Conservation (phyloP, 140 eudicot genomes). For the Anethum foeniculum region DNA sequence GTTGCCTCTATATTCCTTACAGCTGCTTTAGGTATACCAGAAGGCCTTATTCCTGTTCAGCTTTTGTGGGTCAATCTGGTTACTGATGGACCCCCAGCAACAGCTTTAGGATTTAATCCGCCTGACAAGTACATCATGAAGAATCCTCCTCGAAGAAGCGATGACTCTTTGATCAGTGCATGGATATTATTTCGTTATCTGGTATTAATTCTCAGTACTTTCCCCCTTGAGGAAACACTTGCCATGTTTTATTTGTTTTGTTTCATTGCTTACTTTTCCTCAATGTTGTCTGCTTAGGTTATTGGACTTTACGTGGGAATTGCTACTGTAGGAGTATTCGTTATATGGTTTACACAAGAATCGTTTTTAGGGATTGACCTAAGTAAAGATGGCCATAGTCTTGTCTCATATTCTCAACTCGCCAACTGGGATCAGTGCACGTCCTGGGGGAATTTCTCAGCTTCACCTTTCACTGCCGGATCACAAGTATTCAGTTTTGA, state of each 20-base stretch:
- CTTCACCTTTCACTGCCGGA: slow-evolving; percentile 60
- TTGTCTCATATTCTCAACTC: slow-evolving; percentile 74
- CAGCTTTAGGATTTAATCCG: slow-evolving; percentile 89
- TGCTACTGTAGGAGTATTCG: slow-evolving; percentile 79
- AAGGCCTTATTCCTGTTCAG: slow-evolving; percentile 87
- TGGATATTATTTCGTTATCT: slow-evolving; percentile 83
- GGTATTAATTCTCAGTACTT: slow-evolving; percentile 25
- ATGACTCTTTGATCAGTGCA: slow-evolving; percentile 68
- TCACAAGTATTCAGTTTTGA: slow-evolving; percentile 37
- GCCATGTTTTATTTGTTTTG: not conserved
- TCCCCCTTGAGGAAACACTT: not conserved
- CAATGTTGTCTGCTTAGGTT: slow-evolving; percentile 32
- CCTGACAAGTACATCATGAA: slow-evolving; percentile 85
- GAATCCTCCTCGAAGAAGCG: slow-evolving; percentile 78
- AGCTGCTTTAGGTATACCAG: slow-evolving; percentile 88
- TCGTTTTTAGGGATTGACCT: slow-evolving; percentile 80
- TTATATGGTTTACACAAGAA: slow-evolving; percentile 72
- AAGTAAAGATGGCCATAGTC: slow-evolving; percentile 76
- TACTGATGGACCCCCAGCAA: slow-evolving; percentile 93
- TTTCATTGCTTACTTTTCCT: not conserved
- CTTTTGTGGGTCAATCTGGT: slow-evolving; percentile 94
- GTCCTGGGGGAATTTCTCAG: slow-evolving; percentile 63
- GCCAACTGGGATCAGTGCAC: slow-evolving; percentile 78
- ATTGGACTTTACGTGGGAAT: slow-evolving; percentile 83
- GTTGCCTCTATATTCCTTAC: slow-evolving; percentile 74